A percentile compares a stretch with the other conserved stretches of the same genome.
Evolutionary conservation across 2,329 filamentous ascomycete species (phyloP).

Genomic region (Aspergillus melleus): DNA sequence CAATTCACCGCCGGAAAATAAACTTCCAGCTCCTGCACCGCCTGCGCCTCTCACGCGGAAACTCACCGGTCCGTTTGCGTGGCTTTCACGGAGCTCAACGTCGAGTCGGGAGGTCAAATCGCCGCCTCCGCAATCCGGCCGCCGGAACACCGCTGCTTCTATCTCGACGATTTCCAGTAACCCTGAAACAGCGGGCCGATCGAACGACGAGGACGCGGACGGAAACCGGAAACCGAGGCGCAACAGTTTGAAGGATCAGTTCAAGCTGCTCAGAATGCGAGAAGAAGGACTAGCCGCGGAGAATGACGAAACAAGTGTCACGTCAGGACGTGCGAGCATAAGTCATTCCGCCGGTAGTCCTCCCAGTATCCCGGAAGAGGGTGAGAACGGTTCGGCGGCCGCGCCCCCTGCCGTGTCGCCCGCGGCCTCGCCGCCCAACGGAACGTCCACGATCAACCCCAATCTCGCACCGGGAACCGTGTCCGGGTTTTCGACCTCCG

Average conservation of each 20-base stretch:
- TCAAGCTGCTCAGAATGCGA: constrained; percentile 73
- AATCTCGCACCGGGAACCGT: constrained; percentile 81
- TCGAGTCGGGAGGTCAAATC: constrained; percentile 58
- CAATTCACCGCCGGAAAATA: constrained; percentile 50
- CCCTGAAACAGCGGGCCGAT: constrained; percentile 71
- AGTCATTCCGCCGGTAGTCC: constrained; percentile 50
- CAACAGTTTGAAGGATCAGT: constrained; percentile 73
- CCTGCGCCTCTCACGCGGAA: constrained; percentile 59
- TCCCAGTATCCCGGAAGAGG: constrained; percentile 47
- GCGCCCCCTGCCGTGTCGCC: constrained; percentile 27
- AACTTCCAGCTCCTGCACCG: constrained; percentile 39
- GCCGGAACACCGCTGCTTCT: constrained; percentile 78
- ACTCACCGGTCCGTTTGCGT: constrained; percentile 83
- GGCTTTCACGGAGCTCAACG: constrained; percentile 69
- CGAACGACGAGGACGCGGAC: constrained; percentile 69
- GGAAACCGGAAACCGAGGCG: constrained; percentile 50
- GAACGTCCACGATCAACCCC: constrained; percentile 66
- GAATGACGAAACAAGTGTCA: constrained; percentile 56
- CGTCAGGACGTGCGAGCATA: constrained; percentile 44
- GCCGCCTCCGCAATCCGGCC: constrained; percentile 49
- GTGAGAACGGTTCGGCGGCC: constrained; percentile 40
- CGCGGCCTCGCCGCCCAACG: constrained; percentile 43
- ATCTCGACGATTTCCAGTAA: constrained; percentile 77
- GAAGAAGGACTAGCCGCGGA: constrained; percentile 66
- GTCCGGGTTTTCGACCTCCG: constrained; percentile 72